Percentiles rank a stretch among this genome's conserved stretches.
Evolutionary conservation across 73 alveolate genomes (phyloP).

Genomic region (Blepharisma stoltei): DNA sequence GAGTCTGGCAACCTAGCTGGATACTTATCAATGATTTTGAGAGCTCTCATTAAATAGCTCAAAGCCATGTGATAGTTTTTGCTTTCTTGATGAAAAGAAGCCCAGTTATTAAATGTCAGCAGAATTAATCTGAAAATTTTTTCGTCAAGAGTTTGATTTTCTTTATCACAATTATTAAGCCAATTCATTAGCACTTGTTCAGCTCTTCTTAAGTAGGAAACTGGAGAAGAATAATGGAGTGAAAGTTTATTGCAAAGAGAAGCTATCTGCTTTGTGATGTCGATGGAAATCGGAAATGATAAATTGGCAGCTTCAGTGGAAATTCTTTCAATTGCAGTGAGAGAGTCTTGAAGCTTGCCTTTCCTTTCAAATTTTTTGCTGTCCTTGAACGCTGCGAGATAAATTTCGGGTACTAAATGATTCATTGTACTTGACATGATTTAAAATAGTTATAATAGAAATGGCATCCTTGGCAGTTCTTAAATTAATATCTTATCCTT

Average conservation of each 20-base stretch:
- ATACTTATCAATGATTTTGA: constrained; percentile 11
- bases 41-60: constrained; percentile 14
- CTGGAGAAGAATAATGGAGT: neutral
- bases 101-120: constrained; percentile 21
- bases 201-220: constrained; percentile 18
- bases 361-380: neutral
- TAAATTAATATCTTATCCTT: no score
- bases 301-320: neutral
- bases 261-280: constrained; percentile 16
- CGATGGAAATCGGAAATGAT: neutral
- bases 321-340: constrained; percentile 3
- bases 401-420: no score
- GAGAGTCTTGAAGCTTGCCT: neutral
- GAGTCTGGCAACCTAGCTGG: neutral
- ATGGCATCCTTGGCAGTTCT: no score
- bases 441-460: no score
- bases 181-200: constrained; percentile 1
- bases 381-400: neutral
- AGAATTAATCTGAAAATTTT: neutral
- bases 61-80: constrained; percentile 24
- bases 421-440: no score
- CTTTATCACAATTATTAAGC: neutral
- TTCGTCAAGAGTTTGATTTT: neutral
- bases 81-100: neutral
- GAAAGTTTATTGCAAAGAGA: constrained; percentile 1